Conservation (phyloP, 129 eudicot species). For the Lactuca saligna region DNA sequence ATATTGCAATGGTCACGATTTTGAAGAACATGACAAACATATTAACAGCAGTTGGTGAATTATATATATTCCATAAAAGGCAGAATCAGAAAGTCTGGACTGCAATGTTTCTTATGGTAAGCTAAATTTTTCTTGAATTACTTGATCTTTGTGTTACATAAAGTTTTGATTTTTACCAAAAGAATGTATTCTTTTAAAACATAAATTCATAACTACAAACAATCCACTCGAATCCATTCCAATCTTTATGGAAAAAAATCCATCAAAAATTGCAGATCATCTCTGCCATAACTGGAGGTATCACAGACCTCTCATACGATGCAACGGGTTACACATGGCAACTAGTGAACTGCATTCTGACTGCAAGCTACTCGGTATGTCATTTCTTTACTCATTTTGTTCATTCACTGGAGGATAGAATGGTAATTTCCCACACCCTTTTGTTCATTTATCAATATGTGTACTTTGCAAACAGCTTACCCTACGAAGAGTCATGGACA, state of each 20-base stretch:
- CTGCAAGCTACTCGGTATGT: slow-evolving; percentile 86
- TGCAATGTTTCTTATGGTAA: slow-evolving; percentile 83
- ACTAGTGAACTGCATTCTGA: slow-evolving; percentile 56
- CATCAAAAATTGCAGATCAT: slow-evolving; percentile 51
- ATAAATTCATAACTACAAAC: not conserved
- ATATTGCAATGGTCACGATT: slow-evolving; percentile 87
- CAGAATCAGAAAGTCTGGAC: slow-evolving; percentile 84
- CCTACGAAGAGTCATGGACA: slow-evolving; percentile 71
- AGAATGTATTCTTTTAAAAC: slow-evolving; percentile 8
- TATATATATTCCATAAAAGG: slow-evolving; percentile 63
- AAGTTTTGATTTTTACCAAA: not conserved
- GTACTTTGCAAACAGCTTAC: slow-evolving; percentile 57
- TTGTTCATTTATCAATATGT: not conserved
- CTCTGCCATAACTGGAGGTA: slow-evolving; percentile 75
- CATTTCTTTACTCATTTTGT: not conserved
- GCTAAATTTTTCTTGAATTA: slow-evolving; percentile 8
- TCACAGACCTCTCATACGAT: slow-evolving; percentile 76
- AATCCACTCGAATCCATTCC: not conserved
- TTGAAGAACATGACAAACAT: slow-evolving; percentile 85
- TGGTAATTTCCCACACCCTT: not conserved
- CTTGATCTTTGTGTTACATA: not conserved
- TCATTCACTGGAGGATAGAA: slow-evolving; percentile 1
- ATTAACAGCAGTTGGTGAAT: slow-evolving; percentile 78
- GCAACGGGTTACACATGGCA: slow-evolving; percentile 76
- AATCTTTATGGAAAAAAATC: not conserved